phyloP scores from a whole-genome alignment of 345 rosid genomes.

The Salix koriyanagi region DNA sequence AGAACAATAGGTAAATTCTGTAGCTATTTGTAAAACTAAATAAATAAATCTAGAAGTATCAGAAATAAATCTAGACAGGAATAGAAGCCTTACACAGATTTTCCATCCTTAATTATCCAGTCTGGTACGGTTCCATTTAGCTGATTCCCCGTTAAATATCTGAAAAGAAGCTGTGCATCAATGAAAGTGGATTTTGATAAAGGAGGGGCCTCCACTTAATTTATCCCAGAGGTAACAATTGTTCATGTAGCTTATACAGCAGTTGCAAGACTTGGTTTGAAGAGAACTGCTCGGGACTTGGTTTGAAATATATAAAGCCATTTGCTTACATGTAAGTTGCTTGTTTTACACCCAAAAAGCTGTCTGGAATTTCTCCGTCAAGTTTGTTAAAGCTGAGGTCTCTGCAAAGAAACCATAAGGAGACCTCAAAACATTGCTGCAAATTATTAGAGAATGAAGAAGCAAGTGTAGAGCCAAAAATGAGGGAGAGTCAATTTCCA shows the following conservation, averaged over 20 bases:
- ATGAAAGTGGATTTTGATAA: not conserved
- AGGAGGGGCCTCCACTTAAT: no score
- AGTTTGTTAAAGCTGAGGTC: not conserved
- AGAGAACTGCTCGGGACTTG: not conserved
- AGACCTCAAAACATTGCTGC: not conserved
- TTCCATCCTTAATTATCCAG: not conserved
- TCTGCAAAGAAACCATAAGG: not conserved
- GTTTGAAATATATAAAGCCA: not conserved
- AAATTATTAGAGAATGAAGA: not conserved
- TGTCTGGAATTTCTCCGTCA: not conserved
- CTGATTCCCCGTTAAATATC: not conserved
- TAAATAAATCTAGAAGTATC: no score
- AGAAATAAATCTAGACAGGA: no score
- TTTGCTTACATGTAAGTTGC: slow-evolving; percentile 6
- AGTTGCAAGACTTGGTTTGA: not conserved
- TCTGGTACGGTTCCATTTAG: not conserved
- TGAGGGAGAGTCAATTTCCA: no score
- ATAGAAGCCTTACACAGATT: slow-evolving; percentile 4
- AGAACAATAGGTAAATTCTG: no score
- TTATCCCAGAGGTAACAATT: no score
- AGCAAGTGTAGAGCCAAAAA: no score
- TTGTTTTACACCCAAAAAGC: not conserved
- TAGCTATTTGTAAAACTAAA: no score
- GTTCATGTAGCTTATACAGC: not conserved
- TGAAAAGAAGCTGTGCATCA: no score